phyloP scores from a whole-genome alignment of 2,329 filamentous ascomycete species.

The Diaporthe citrichinensis region DNA sequence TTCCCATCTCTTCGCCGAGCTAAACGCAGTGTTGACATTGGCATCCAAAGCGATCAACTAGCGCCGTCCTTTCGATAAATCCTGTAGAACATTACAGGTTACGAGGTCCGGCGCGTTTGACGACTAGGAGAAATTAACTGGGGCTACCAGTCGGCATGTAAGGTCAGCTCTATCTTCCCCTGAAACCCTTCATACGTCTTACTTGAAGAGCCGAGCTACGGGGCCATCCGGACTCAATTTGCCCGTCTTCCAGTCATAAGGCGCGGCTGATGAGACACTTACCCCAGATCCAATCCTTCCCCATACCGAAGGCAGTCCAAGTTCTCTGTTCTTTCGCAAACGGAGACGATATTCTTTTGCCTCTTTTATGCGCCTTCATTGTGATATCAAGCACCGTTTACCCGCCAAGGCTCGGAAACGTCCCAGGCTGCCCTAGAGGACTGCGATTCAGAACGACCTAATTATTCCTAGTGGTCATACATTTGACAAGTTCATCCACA shows the following conservation, averaged over 20 bases:
- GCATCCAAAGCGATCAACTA: neutral
- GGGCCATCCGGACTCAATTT: slow-evolving; percentile 3
- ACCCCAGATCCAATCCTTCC: neutral
- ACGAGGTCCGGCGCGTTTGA: neutral
- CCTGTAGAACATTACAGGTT: neutral
- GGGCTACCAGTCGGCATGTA: neutral
- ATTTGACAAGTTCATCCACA: neutral
- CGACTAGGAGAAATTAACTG: neutral
- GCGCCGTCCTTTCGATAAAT: neutral
- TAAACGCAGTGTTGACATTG: neutral
- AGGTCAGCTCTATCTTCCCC: neutral
- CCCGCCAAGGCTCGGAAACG: neutral
- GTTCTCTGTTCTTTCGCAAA: neutral
- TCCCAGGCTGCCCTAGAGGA: neutral
- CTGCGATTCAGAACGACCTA: neutral
- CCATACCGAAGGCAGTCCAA: neutral
- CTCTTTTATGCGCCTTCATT: neutral
- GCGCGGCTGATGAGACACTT: neutral
- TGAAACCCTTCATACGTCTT: slow-evolving; percentile 4
- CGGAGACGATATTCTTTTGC: neutral
- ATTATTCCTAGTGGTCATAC: neutral
- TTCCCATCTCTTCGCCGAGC: neutral
- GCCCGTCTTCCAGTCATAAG: neutral
- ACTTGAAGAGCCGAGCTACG: neutral
- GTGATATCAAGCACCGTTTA: neutral